Percentiles rank a stretch among this genome's conserved stretches.
Conservation (phyloP, 2,329 filamentous ascomycete genomes). For the Drechslera avenae region DNA sequence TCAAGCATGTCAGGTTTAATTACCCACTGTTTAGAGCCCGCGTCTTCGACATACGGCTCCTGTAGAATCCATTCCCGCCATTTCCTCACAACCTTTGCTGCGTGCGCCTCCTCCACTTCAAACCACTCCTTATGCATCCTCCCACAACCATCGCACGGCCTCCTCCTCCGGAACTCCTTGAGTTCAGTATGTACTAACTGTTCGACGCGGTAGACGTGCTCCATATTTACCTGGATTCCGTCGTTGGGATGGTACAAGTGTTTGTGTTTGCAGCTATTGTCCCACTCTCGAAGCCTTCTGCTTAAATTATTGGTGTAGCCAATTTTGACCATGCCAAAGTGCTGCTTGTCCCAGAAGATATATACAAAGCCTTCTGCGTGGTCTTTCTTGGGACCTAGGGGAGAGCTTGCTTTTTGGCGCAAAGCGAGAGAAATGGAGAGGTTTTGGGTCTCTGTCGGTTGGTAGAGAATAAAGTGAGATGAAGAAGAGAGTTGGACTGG, state of each 20-base stretch:
- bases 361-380: slow-evolving; percentile 17
- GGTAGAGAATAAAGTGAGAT: neutral
- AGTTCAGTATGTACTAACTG: slow-evolving; percentile 84
- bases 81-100: slow-evolving; percentile 15
- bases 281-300: slow-evolving; percentile 15
- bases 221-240: slow-evolving; percentile 63
- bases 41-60: slow-evolving; percentile 17
- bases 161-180: slow-evolving; percentile 59
- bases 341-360: slow-evolving; percentile 20
- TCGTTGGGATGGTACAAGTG: slow-evolving; percentile 9
- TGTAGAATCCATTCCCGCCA: slow-evolving; percentile 19
- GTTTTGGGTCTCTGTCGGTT: neutral
- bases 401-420: neutral
- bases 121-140: slow-evolving; percentile 90
- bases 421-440: neutral
- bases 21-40: slow-evolving; percentile 2
- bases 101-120: slow-evolving; percentile 58
- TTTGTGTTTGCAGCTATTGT: slow-evolving; percentile 10
- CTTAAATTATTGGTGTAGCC: slow-evolving; percentile 16
- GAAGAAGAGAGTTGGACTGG: neutral
- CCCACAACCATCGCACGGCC: slow-evolving; percentile 72
- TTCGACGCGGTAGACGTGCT: slow-evolving; percentile 83
- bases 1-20: slow-evolving; percentile 10
- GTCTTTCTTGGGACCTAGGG: slow-evolving; percentile 2
- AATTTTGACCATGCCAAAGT: slow-evolving; percentile 27